A percentile compares a stretch with the other conserved stretches of the same genome.
Conservation (phyloP, 2,329 filamentous ascomycete genomes). For the Exophiala spinifera region DNA sequence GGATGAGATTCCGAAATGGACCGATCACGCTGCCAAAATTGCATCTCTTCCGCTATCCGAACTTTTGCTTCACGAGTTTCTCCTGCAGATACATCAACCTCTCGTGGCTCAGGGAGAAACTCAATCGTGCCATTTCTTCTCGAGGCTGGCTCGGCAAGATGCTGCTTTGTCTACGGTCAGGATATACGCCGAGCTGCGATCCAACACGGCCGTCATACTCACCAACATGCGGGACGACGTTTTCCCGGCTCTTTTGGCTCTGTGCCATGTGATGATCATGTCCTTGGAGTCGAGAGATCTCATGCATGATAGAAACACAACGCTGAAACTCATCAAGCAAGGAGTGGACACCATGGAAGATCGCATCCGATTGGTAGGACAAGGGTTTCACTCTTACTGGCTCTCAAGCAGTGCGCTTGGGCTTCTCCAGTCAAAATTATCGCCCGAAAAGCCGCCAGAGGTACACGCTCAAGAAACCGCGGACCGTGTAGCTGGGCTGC, state of each 20-base stretch:
- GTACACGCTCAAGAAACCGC: slow-evolving; percentile 29
- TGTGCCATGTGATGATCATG: slow-evolving; percentile 17
- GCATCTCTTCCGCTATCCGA: slow-evolving; percentile 28
- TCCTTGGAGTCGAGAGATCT: slow-evolving; percentile 4
- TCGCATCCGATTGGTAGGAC: slow-evolving; percentile 34
- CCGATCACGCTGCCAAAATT: slow-evolving; percentile 5
- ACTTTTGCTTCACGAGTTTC: slow-evolving; percentile 32
- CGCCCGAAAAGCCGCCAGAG: slow-evolving; percentile 23
- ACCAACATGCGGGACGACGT: slow-evolving; percentile 18
- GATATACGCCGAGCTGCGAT: slow-evolving; percentile 16
- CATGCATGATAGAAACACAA: slow-evolving; percentile 9
- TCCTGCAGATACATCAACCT: slow-evolving; percentile 33
- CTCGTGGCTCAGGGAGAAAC: slow-evolving; percentile 28
- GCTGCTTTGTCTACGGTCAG: slow-evolving; percentile 21
- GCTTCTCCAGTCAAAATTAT: slow-evolving; percentile 31
- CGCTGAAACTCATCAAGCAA: slow-evolving; percentile 26
- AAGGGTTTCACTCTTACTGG: slow-evolving; percentile 38
- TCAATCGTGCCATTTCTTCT: slow-evolving; percentile 30
- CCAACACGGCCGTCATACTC: slow-evolving; percentile 10
- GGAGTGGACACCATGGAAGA: slow-evolving; percentile 36
- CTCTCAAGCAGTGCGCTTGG: slow-evolving; percentile 35
- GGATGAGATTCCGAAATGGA: slow-evolving; percentile 30
- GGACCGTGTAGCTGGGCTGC: slow-evolving; percentile 21
- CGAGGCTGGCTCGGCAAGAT: slow-evolving; percentile 28
- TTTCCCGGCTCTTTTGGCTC: slow-evolving; percentile 16